Evolutionary conservation across 1,284 basidiomycete species (phyloP), one percentile per base, ranked within the genome.

Genomic region (Ganoderma multipileum): DNA sequence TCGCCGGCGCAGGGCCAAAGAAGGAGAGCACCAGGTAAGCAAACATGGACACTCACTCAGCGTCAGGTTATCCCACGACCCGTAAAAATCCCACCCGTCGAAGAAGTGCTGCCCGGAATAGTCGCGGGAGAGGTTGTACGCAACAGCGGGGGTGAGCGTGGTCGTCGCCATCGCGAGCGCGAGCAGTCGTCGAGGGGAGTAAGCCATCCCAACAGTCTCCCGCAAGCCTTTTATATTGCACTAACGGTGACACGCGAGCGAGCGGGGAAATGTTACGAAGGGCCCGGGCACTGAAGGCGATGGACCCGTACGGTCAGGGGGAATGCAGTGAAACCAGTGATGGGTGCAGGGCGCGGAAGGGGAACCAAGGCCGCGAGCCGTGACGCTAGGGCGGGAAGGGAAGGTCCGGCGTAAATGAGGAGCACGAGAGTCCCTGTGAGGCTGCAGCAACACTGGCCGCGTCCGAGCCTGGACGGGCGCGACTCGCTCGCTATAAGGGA

Each of bases 71-170:
- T 91, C 89, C 67, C 85, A 85, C 64, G 78, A 81, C 0, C 86
- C 86, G 72, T 85, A 89, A 75, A 85, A 91, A 61, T 86, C 84
- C 86, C 87, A 91, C 23, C 81, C 79, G 70, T 87, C 82, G 76
- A 91, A 91, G 78, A 91, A 92, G 9, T 78, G 81, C 23, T 75
- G 58, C 4, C 88, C 88, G 18, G 84, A 80, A 72, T 89, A 87
- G 68, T 87, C 84, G 63, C 81, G 81, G 7, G 85, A 74, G 6
- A 87, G 81, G 28, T 80, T 77, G 71, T 85, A 89, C 23, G 67
- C 71, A 14, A 61, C 14, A 23, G 67, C 67, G 12, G 71, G 63
- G n/a, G 65, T 57, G 23, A 63, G 68, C 33, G 33, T 33, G 41
- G 61, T 52, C 20, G 52, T 28, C 28, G 69, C 59, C 58, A 60